Percentiles rank a stretch among this genome's conserved stretches.
Conservation (phyloP, 2,329 filamentous ascomycete genomes). For the Tolypocladium ophioglossoides region DNA sequence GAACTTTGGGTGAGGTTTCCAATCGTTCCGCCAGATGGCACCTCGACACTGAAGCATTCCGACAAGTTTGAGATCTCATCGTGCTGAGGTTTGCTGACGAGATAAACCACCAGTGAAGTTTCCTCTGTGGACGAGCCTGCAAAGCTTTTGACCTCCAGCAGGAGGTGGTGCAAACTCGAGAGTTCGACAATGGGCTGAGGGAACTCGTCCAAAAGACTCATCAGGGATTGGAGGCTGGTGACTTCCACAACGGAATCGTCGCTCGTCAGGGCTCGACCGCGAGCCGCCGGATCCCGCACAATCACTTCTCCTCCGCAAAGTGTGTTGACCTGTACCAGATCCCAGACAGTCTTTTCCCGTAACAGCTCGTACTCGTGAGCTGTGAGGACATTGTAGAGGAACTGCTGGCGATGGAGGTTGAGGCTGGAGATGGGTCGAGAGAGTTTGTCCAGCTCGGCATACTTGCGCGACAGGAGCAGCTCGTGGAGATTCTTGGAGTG, state of each 20-base stretch:
- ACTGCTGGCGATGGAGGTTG: slow-evolving; percentile 76
- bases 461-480: slow-evolving; percentile 72
- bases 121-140: slow-evolving; percentile 66
- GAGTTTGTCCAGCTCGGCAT: slow-evolving; percentile 70
- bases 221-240: slow-evolving; percentile 83
- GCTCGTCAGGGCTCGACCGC: slow-evolving; percentile 77
- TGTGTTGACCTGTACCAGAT: slow-evolving; percentile 88
- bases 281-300: slow-evolving; percentile 75
- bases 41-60: slow-evolving; percentile 71
- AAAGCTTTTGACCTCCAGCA: slow-evolving; percentile 77
- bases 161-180: slow-evolving; percentile 65
- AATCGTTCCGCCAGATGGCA: slow-evolving; percentile 64
- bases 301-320: slow-evolving; percentile 89
- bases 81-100: slow-evolving; percentile 61
- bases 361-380: slow-evolving; percentile 69
- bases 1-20: slow-evolving; percentile 52
- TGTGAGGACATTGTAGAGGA: slow-evolving; percentile 90
- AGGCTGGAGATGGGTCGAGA: slow-evolving; percentile 72
- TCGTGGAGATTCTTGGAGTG: slow-evolving; percentile 95
- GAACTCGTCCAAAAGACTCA: slow-evolving; percentile 85
- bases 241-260: slow-evolving; percentile 90
- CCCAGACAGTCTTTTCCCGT: slow-evolving; percentile 89
- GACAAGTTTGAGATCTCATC: slow-evolving; percentile 59
- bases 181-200: slow-evolving; percentile 58
- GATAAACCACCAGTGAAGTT: slow-evolving; percentile 64